Percentiles rank a stretch among this genome's conserved stretches.
Evolutionary conservation across 2,329 filamentous ascomycete species (phyloP).

Genomic region (Acrodontium crateriforme): DNA sequence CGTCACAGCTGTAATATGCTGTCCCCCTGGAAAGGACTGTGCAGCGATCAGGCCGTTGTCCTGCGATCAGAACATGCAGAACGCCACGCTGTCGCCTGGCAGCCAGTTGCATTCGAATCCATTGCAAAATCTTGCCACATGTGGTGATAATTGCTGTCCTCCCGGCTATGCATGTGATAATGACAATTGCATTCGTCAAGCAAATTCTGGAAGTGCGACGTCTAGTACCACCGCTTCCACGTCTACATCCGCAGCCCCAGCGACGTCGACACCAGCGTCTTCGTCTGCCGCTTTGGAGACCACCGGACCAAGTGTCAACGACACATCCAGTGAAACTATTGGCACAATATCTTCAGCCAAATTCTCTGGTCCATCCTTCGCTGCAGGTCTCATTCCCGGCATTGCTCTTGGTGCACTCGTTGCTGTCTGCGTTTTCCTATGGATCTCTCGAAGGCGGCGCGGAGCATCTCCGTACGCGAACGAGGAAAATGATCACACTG

Average conservation of each 20-base stretch:
- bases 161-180: slow-evolving; percentile 53
- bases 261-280: slow-evolving; percentile 2
- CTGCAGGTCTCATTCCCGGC: slow-evolving; percentile 22
- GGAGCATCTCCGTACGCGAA: slow-evolving; percentile 5
- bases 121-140: slow-evolving; percentile 40
- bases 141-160: slow-evolving; percentile 53
- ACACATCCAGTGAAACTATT: background rate
- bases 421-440: slow-evolving; percentile 14
- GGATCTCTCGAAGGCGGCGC: slow-evolving; percentile 7
- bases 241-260: slow-evolving; percentile 1
- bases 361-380: slow-evolving; percentile 21
- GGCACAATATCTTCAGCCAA: slow-evolving; percentile 3
- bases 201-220: too few species aligned
- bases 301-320: background rate
- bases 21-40: slow-evolving; percentile 46
- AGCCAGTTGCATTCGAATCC: slow-evolving; percentile 55
- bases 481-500: slow-evolving; percentile 12
- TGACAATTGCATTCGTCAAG: slow-evolving; percentile 35
- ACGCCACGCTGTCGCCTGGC: slow-evolving; percentile 41
- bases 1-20: slow-evolving; percentile 57
- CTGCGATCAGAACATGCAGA: slow-evolving; percentile 50
- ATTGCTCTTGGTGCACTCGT: slow-evolving; percentile 18
- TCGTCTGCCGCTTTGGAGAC: slow-evolving; percentile 2
- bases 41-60: slow-evolving; percentile 47
- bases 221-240: slow-evolving; percentile 4